Percentiles rank a stretch among this genome's conserved stretches.
These are phyloP conservation scores for Verticillium longisporum DNA, from an alignment of 2,329 filamentous ascomycete genomes.

Conservation along the genomic window DNA sequence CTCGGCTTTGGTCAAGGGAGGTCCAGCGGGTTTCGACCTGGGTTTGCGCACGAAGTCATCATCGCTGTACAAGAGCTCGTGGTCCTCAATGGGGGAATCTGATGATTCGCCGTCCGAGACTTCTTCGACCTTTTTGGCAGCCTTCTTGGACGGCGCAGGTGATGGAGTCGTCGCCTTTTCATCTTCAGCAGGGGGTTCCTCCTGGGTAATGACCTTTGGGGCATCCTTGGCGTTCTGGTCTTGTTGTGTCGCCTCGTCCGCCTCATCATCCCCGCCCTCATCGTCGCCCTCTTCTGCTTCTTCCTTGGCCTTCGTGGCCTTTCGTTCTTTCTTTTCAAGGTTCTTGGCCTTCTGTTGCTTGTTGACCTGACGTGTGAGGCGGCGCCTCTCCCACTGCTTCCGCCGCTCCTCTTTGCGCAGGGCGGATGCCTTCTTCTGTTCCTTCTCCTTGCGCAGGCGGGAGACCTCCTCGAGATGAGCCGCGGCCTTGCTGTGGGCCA, in stretches of 20 bases:
- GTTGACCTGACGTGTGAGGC: slow-evolving; percentile 33
- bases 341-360: slow-evolving; percentile 33
- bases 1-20: slow-evolving; percentile 24
- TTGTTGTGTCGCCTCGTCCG: slow-evolving; percentile 17
- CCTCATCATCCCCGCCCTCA: slow-evolving; percentile 18
- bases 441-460: slow-evolving; percentile 40
- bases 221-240: slow-evolving; percentile 18
- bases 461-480: slow-evolving; percentile 42
- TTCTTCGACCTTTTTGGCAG: slow-evolving; percentile 25
- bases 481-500: slow-evolving; percentile 53
- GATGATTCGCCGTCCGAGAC: slow-evolving; percentile 49
- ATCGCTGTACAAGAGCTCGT: slow-evolving; percentile 51
- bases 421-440: slow-evolving; percentile 41
- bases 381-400: slow-evolving; percentile 42
- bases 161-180: slow-evolving; percentile 15
- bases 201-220: slow-evolving; percentile 8
- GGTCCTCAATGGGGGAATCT: slow-evolving; percentile 53
- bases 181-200: slow-evolving; percentile 8
- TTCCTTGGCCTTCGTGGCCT: slow-evolving; percentile 9
- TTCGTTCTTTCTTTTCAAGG: slow-evolving; percentile 23
- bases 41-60: slow-evolving; percentile 51
- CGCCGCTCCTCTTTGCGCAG: slow-evolving; percentile 37
- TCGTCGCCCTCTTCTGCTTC: slow-evolving; percentile 12
- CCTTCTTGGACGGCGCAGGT: slow-evolving; percentile 8
- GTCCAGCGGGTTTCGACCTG: slow-evolving; percentile 28